Evolutionary conservation across 345 rosid genomes (phyloP), one percentile per base, ranked within the genome.

Genomic region (Gossypium rotundifolium): DNA sequence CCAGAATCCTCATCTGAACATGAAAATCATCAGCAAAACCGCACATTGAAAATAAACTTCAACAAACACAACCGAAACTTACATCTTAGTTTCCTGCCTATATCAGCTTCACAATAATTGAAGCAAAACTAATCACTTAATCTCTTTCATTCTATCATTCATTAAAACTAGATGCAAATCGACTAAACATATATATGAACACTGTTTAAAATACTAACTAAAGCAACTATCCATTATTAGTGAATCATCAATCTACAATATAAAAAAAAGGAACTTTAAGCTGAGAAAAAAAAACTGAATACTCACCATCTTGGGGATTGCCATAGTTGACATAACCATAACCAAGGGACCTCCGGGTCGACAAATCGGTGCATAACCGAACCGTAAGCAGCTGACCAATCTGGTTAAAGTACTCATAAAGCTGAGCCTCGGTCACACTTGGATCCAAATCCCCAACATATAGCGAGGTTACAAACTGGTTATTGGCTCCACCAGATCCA

Each of bases 361-460:
- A 80, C 85, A 91, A 74, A 84, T 91, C 97, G 77, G 91, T 78
- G 75, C 96, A 89, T 63, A 91, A 91, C 5, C 96, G 85, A 81
- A 93, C 96, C 0, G 98, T 89, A 4, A 91, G 91, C 68, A 93
- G 91, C 75, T 85, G 93, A 45, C 96, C 96, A 48, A 93, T 74
- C 65, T 91, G 97, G 81, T 75, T 90, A 80, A 93, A 93, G 65
- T 84, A 88, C 77, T 91, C 98, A 71, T 83, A 93, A 66, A 93
- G 83, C 83, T 91, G 97, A 8, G 94, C 83, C 63, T 93, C 98
- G 1, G 90, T 87, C 65, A 91, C 91, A 33, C 81, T 93, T 2
- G 48, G 38, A 57, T 93, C 97, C 85, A 93, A 85, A 87, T 93
- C 97, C 51, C 98, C 97, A 11, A 93, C 96, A 68, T 91, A 94